Conservation (phyloP, 305 asterid species). For the Lippia alba region DNA sequence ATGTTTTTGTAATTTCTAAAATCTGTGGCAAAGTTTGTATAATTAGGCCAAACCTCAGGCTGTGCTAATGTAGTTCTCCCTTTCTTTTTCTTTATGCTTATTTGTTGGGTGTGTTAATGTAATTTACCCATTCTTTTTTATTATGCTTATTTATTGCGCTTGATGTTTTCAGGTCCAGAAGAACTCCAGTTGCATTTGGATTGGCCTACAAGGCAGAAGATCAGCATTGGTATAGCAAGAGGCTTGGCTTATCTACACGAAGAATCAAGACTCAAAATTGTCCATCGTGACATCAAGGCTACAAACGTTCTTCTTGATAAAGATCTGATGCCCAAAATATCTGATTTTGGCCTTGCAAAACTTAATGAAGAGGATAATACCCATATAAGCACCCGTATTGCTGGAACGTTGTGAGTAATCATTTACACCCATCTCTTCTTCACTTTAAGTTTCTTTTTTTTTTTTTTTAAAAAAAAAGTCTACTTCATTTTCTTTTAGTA, state of each 20-base stretch:
- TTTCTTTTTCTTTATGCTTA: slow-evolving; percentile 1
- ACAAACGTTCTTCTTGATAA: slow-evolving; percentile 68
- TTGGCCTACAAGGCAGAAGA: slow-evolving; percentile 69
- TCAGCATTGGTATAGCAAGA: slow-evolving; percentile 73
- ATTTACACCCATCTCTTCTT: not conserved
- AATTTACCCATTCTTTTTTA: not conserved
- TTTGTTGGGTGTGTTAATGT: not conserved
- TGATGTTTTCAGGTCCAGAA: slow-evolving; percentile 54
- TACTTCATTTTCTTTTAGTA: not conserved
- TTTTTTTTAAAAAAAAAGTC: not conserved
- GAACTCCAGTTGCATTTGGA: slow-evolving; percentile 60
- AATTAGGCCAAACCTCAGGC: too few relatives aligned
- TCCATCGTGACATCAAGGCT: slow-evolving; percentile 76
- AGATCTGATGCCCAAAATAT: slow-evolving; percentile 62
- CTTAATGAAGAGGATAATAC: slow-evolving; percentile 75
- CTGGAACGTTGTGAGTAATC: slow-evolving; percentile 67
- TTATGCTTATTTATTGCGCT: slow-evolving; percentile 4
- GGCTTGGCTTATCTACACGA: slow-evolving; percentile 81
- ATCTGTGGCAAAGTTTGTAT: too few relatives aligned
- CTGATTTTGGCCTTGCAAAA: slow-evolving; percentile 79
- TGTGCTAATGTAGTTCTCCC: too few relatives aligned
- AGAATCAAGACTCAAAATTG: slow-evolving; percentile 71
- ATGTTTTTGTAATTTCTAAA: too few relatives aligned
- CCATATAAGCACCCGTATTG: slow-evolving; percentile 73
- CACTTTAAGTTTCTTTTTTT: too few relatives aligned